Evolutionary conservation across 2,329 filamentous ascomycete species (phyloP), one percentile per base, ranked within the genome.

Genomic region (Claviceps arundinis): DNA sequence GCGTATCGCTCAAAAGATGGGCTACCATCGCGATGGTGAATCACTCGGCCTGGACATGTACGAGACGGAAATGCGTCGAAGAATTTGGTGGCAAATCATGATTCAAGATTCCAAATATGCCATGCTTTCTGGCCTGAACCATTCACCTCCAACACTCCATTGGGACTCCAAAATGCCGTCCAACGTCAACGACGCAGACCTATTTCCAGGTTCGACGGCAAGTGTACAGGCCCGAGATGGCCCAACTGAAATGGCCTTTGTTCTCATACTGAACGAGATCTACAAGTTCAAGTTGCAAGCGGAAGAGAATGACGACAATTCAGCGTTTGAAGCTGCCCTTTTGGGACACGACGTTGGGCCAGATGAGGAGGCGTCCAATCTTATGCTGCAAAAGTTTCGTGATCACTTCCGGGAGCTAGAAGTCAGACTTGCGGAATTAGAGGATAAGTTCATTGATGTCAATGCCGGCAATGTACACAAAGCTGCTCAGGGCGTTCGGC

Each of bases 1-100:
- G 37, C 75, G 82, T 19, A 79, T 85, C 50, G 81, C 80, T 1
- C 78, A 84, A 60, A 81, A 82, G 60, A 81, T 85, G 73, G 82
- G 82, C 0, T 71, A 85, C 47, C 80, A 85, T 55, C 73, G 78
- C 13, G 81, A 85, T 54, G 81, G 80, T 38, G 73, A 76, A 54
- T 63, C 67, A 17, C 68, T 81, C 5, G 75, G 74, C 1, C 68
- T 84, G 2, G 70, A 75, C 0, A 78, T 80, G 0, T 83, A 84
- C 57, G 81, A 85, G 58, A 77, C 76, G 2, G 81, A 86, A 60
- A 84, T 85, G 72, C 74, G 81, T n/a, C 70, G 82, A 44, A 71
- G 82, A 6, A 70, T 85, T 19, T 86, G 82, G 82, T 83, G 80
- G 80, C 75, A 80, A 59, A 74, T 84, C 26, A 70, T 80, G 48